Base-by-base conservation (phyloP, 1,139 yeast genomes). In the Saccharomyces hybrid region DNA sequence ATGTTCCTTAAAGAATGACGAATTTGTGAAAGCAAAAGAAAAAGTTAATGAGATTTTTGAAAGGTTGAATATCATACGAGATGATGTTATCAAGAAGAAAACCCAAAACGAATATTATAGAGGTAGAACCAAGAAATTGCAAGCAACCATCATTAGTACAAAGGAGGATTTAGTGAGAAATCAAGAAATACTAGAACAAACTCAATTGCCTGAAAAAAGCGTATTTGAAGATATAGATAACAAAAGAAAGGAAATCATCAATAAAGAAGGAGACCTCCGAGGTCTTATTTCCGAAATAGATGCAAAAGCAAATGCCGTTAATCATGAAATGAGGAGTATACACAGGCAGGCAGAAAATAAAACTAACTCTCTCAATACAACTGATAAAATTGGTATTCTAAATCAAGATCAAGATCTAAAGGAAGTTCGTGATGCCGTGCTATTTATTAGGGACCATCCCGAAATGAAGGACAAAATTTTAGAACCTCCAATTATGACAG, bases 401-500 rank as follows among this genome's bases (percentile, higher is more conserved):
- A 62, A 61, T 9, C 61, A 66, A 4, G 61, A 60, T 7, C 60
- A 66, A 51, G 66, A 66, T 41, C 67, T 71, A 11, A 67, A 65
- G 46, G 70, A 69, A 32, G 59, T 70, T 3, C 64, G 73, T 48
- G 61, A 64, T 11, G 83, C 83, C 0, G 75, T 79, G 4, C 58
- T 61, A 41, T 65, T 73, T 55, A 64, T 82, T 27, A 67, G 78
- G 53, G 56, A 64, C 8, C 65, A 74, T 46, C 62, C 68, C 27
- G 70, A 73, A 14, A 73, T 79, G 51, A 65, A 71, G 46, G 71
- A 71, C 0, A 67, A 67, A 8, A 82, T 86, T 54, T 80, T 75
- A 59, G 96, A 86, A 64, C 95, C 96, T 1, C 95, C 97, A 0
- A 73, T 84, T n/a, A 74, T 89, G 44, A 77, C 87, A 0, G 75